Base-by-base conservation (phyloP, 495 filamentous ascomycete species). In the Aspergillus olivimuriae region DNA sequence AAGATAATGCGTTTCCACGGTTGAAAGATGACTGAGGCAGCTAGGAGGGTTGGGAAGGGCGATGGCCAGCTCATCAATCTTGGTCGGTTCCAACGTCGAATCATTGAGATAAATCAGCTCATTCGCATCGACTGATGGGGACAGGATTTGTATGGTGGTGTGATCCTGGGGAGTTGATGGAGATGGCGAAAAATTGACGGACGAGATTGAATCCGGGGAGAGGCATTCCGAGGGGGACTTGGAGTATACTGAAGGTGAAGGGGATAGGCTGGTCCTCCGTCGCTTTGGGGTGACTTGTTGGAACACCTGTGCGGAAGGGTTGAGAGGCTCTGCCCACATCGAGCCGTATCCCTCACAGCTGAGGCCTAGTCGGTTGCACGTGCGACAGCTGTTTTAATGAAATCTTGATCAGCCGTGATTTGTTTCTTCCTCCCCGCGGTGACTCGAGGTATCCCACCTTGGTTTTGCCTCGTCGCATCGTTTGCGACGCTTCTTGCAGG, bases 401-500 rank as follows among this genome's bases (percentile, higher is more conserved):
- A n/a, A n/a, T n/a, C n/a, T n/a, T n/a, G n/a, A n/a, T n/a, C n/a
- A n/a, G n/a, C n/a, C n/a, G n/a, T n/a, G n/a, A n/a, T n/a, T n/a
- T n/a, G n/a, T n/a, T n/a, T n/a, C n/a, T n/a, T n/a, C n/a, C n/a
- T 39, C 30, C 34, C 20, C 22, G 14, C 23, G 21, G 8, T 18
- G 4, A 20, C 16, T 6, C 23, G 11, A 23, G 12, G 16, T 15
- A 16, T n/a, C 22, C 15, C 51, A 69, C 68, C 61, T 64, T 6
- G 68, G 68, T 42, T 70, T 72, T 9, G 62, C 48, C 50, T 70
- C 67, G 43, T 72, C 68, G 26, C 68, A 72, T 34, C 61, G 61
- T 47, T 72, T 72, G 20, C 66, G 62, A 33, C 68, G 58, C 38
- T 53, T 61, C 42, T 72, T 72, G 46, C 68, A 72, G 0, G 68